These are phyloP conservation scores for Circinella minor DNA, from an alignment of 371 early-diverging fungal genomes.

Conservation along the genomic window DNA sequence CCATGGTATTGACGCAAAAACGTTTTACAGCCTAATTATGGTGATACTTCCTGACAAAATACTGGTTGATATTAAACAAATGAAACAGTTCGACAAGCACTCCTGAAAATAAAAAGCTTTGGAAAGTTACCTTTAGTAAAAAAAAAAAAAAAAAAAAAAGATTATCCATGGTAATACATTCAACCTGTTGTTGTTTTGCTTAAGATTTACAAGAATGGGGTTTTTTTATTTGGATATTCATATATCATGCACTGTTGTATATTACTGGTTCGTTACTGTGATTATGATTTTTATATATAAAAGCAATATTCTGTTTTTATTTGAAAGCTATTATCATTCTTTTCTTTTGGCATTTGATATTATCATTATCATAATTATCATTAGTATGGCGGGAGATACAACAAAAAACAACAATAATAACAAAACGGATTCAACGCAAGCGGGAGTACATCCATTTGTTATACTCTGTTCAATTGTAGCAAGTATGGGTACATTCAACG, in stretches of 20 bases:
- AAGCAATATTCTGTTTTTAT: too few relatives aligned
- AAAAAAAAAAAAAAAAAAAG: background rate
- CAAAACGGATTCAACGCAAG: background rate
- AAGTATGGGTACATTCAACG: conserved; percentile 44
- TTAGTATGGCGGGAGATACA: too few relatives aligned
- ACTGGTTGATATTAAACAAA: background rate
- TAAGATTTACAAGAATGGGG: background rate
- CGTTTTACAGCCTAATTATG: too few relatives aligned
- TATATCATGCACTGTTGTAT: background rate
- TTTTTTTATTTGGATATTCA: background rate
- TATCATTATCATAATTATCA: too few relatives aligned
- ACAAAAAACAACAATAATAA: background rate
- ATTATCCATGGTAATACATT: background rate
- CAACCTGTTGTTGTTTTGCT: background rate
- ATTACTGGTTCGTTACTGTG: too few relatives aligned
- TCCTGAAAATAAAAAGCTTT: background rate
- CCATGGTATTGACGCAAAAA: too few relatives aligned
- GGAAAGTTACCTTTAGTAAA: background rate
- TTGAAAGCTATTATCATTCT: too few relatives aligned
- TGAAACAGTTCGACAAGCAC: conserved; percentile 1
- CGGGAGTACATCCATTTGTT: conserved; percentile 13
- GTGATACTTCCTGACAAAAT: too few relatives aligned
- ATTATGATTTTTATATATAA: too few relatives aligned
- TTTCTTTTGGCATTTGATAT: too few relatives aligned
- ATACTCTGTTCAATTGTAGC: conserved; percentile 47